Base-by-base conservation (phyloP, 768 basidiomycete genomes). In the Leccinum disarticulatum region DNA sequence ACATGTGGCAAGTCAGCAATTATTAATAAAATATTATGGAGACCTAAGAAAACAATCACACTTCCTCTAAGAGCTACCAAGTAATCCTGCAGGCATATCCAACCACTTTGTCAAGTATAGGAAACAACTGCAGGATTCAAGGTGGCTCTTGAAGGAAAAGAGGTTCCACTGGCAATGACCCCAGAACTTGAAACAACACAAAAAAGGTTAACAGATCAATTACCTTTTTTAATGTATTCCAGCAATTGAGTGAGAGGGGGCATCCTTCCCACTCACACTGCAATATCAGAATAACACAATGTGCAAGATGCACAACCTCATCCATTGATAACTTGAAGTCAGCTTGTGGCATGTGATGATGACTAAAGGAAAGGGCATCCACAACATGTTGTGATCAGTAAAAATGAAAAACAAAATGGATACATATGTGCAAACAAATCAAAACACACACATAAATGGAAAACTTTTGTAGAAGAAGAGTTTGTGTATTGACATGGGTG, bases 241-340 rank as follows among this genome's bases (percentile, higher is more conserved):
- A 74, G 52, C 72, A 67, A 52, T 73, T 73, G 22, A 73, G 65
- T 55, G 51, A 56, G n/a, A 63, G 52, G 28, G 58, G 36, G 53
- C 72, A 73, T 13, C 52, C 64, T 19, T 67, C 67, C 72, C 72
- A 73, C 10, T 73, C 72, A 62, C 72, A 73, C 7, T 59, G 70
- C 43, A 68, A 62, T 47, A 55, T 36, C n/a, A 67, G 69, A 3
- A 74, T 67, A 31, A 64, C 62, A 64, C 41, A 46, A 28, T 58
- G 66, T 62, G 72, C 68, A 55, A 75, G 27, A 6, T 62, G 22
- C 43, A 64, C 15, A 28, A 70, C n/a, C 5, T 50, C 54, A 31
- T 70, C 62, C 27, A 56, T 66, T 54, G 72, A 68, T 15, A 75
- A 55, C 31, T 31, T 31, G 47, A 25, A 27, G 4, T 56, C 52